A percentile compares a stretch with the other conserved stretches of the same genome.
Conservation (phyloP, 805 yeast genomes). For the Starmerella floris region DNA sequence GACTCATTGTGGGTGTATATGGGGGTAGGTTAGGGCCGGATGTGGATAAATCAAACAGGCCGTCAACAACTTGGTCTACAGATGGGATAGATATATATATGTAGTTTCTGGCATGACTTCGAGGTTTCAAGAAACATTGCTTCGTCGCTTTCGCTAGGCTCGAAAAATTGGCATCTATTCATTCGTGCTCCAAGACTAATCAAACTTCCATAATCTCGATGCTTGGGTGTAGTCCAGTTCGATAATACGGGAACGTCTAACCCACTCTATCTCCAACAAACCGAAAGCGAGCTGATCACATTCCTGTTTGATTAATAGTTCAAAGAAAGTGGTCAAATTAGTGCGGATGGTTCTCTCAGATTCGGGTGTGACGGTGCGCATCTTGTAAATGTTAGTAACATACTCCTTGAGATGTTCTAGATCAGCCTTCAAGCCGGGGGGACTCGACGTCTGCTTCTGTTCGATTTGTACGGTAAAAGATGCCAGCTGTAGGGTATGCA, state of each 20-base stretch:
- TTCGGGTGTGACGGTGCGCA: constrained; percentile 3
- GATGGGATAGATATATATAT: too few relatives aligned
- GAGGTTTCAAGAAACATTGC: too few relatives aligned
- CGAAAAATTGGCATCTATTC: too few relatives aligned
- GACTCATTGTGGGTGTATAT: constrained; percentile 4
- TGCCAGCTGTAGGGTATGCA: constrained; percentile 25
- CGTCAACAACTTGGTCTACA: too few relatives aligned
- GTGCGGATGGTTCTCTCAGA: constrained; percentile 5
- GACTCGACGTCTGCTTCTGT: constrained; percentile 12
- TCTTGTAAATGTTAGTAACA: constrained; percentile 15
- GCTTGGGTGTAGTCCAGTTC: constrained; percentile 4
- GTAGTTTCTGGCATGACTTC: too few relatives aligned
- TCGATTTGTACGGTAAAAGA: constrained; percentile 25
- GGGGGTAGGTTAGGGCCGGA: too few relatives aligned
- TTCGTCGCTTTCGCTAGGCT: too few relatives aligned
- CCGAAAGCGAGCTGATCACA: constrained; percentile 13
- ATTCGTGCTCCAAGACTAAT: too few relatives aligned
- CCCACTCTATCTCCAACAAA: constrained; percentile 24
- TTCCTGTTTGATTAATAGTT: constrained; percentile 13
- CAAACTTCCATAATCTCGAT: neutral
- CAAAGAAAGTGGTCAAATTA: constrained; percentile 7
- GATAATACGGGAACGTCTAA: constrained; percentile 18
- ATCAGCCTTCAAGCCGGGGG: constrained; percentile 4
- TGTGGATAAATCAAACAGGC: too few relatives aligned
- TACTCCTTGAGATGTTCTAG: constrained; percentile 12